These are phyloP conservation scores for Tilletia caries DNA, from an alignment of 1,284 basidiomycete genomes.

Conservation along the genomic window DNA sequence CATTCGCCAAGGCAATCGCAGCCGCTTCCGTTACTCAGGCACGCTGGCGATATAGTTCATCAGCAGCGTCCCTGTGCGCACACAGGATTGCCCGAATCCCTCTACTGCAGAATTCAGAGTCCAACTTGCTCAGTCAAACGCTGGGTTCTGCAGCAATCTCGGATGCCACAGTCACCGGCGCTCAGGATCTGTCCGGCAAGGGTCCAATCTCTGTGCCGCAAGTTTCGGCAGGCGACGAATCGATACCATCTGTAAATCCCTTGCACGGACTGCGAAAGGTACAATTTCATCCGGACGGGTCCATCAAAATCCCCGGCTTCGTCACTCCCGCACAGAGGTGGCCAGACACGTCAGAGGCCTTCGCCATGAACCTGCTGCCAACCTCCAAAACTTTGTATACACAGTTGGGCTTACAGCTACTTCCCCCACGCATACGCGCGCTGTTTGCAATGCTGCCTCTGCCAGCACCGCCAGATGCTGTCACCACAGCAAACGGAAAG, in stretches of 20 bases:
- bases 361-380: background rate
- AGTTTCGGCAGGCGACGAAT: background rate
- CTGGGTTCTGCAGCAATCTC: background rate
- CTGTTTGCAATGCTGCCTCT: slow-evolving; percentile 6
- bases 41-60: background rate
- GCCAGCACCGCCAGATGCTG: slow-evolving; percentile 5
- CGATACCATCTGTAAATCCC: background rate
- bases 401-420: background rate
- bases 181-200: background rate
- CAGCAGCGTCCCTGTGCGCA: background rate
- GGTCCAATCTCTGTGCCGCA: background rate
- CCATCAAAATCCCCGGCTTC: slow-evolving; percentile 8
- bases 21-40: background rate
- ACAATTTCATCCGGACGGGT: slow-evolving; percentile 5
- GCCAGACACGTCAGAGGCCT: slow-evolving; percentile 6
- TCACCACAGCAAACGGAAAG: background rate
- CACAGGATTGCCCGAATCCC: background rate
- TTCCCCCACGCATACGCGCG: background rate
- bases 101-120: no score
- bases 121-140: background rate
- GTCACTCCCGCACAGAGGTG: background rate
- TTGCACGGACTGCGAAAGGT: background rate
- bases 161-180: background rate
- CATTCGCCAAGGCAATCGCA: background rate
- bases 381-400: background rate